Evolutionary conservation across 1,284 basidiomycete species (phyloP).

Genomic region (Malassezia equina): DNA sequence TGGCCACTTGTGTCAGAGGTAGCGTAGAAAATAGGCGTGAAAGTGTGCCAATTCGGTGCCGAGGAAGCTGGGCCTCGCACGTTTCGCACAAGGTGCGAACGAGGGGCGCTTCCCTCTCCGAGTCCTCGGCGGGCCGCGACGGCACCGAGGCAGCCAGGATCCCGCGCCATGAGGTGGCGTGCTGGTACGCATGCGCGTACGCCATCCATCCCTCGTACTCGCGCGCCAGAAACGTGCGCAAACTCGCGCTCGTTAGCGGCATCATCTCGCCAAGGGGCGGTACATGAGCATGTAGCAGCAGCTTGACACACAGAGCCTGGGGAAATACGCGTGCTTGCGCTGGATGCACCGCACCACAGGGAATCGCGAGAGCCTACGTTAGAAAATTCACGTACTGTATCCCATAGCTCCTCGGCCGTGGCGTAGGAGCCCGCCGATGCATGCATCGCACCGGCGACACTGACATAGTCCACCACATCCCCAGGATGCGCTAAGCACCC

Average conservation of each 20-base stretch:
- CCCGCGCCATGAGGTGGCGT: not conserved
- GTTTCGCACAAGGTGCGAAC: not conserved
- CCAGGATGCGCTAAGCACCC: not conserved
- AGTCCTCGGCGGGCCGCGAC: not conserved
- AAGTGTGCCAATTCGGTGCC: not conserved
- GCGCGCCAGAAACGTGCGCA: not conserved
- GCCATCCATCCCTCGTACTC: conserved; percentile 16
- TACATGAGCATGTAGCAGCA: conserved; percentile 64
- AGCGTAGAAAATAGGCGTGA: not conserved
- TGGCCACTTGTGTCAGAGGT: not conserved
- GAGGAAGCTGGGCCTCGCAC: not conserved
- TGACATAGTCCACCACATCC: conserved; percentile 37
- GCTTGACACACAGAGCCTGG: conserved; percentile 63
- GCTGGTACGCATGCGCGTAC: conserved; percentile 18
- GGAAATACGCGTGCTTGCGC: not conserved
- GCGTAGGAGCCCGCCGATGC: conserved; percentile 20
- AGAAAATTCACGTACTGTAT: conserved; percentile 22
- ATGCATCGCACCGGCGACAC: conserved; percentile 31
- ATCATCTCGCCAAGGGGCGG: conserved; percentile 13
- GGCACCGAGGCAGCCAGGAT: not conserved
- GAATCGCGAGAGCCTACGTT: conserved; percentile 56
- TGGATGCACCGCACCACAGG: conserved; percentile 55
- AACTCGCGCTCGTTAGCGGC: not conserved
- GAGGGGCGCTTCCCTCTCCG: not conserved
- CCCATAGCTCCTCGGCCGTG: conserved; percentile 29